These are phyloP conservation scores for Lagerstroemia speciosa DNA, from an alignment of 345 rosid species.

Conservation along the genomic window DNA sequence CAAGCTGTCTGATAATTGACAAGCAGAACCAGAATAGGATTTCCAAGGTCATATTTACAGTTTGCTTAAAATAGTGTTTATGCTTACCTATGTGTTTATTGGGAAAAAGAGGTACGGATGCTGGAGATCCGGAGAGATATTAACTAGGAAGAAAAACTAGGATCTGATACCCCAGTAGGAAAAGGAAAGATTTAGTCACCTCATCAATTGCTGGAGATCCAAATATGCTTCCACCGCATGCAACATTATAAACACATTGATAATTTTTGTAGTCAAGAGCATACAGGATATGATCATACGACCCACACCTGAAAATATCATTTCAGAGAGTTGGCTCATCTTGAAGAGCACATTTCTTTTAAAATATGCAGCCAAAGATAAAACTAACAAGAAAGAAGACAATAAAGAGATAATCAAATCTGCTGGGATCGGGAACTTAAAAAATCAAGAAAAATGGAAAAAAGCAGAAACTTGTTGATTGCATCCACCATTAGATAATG, in stretches of 20 bases:
- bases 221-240: conserved; percentile 86
- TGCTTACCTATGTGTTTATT: too few relatives aligned
- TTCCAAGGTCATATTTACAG: not conserved
- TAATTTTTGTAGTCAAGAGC: conserved; percentile 71
- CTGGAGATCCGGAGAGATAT: not conserved
- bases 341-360: not conserved
- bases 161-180: not conserved
- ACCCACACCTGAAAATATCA: conserved; percentile 70
- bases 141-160: not conserved
- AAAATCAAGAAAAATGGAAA: not conserved
- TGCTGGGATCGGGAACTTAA: not conserved
- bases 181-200: conserved; percentile 27
- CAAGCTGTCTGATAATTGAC: not conserved
- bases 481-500: not conserved
- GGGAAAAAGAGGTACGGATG: not conserved
- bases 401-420: not conserved
- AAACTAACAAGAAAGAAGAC: not conserved
- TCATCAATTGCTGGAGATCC: conserved; percentile 87
- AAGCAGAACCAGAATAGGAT: not conserved
- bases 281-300: conserved; percentile 77
- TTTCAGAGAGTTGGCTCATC: not conserved
- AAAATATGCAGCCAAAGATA: not conserved
- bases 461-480: not conserved
- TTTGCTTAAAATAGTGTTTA: not conserved
- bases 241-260: conserved; percentile 55